Percentiles rank a stretch among this genome's conserved stretches.
Evolutionary conservation across 2,329 filamentous ascomycete species (phyloP).

Genomic region (Penicillium sp.): DNA sequence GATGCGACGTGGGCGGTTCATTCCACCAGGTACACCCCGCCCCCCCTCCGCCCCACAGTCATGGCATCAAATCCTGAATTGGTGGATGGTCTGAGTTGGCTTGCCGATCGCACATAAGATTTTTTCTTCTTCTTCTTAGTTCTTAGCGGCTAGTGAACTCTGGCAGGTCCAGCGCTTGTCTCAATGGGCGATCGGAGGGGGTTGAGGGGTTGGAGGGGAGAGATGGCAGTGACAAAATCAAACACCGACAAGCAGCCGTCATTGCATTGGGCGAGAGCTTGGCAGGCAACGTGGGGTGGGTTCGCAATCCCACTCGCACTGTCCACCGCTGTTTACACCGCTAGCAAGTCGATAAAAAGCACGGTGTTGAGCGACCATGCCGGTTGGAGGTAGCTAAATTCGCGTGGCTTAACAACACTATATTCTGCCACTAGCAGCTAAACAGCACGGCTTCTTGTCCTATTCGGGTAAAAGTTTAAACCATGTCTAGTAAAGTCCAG

Average conservation of each 20-base stretch:
- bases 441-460: neutral
- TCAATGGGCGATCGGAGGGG: neutral
- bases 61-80: neutral
- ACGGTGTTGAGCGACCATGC: too few species aligned
- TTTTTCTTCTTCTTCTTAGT: neutral
- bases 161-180: conserved; percentile 1
- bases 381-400: too few species aligned
- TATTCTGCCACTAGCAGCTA: neutral
- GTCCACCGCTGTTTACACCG: neutral
- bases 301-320: neutral
- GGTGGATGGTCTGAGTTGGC: neutral
- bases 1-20: neutral
- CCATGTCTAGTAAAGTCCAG: neutral
- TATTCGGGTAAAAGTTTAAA: neutral
- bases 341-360: neutral
- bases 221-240: neutral
- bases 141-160: neutral
- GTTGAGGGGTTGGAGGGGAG: neutral
- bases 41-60: neutral
- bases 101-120: conserved; percentile 1
- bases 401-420: too few species aligned
- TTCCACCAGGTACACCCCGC: conserved; percentile 2
- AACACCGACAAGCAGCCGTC: neutral
- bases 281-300: conserved; percentile 1
- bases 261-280: neutral